phyloP scores from a whole-genome alignment of 2,329 filamentous ascomycete genomes.

The Phoma sp. region DNA sequence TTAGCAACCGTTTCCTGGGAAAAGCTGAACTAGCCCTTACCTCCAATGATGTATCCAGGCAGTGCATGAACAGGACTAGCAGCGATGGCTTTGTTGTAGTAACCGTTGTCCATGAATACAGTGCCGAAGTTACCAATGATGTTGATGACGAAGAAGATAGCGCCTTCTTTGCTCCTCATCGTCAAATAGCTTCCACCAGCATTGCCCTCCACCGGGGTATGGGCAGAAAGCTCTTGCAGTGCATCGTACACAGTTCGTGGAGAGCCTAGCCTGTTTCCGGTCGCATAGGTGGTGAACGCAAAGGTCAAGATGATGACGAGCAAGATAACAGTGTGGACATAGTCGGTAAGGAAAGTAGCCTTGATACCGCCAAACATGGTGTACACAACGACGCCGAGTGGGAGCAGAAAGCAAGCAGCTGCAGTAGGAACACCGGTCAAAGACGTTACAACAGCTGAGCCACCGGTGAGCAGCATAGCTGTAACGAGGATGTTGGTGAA shows the following conservation, averaged over 20 bases:
- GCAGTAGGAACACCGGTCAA: slow-evolving; percentile 72
- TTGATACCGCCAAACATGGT: slow-evolving; percentile 80
- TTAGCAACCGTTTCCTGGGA: slow-evolving; percentile 19
- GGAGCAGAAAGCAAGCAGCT: slow-evolving; percentile 83
- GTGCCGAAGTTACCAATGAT: slow-evolving; percentile 83
- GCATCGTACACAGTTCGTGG: slow-evolving; percentile 80
- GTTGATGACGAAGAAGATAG: slow-evolving; percentile 91
- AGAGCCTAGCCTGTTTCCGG: slow-evolving; percentile 73
- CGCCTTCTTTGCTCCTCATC: slow-evolving; percentile 80
- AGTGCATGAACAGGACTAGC: slow-evolving; percentile 84
- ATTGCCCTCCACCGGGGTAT: slow-evolving; percentile 80
- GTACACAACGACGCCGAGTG: slow-evolving; percentile 80
- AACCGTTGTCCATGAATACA: slow-evolving; percentile 83
- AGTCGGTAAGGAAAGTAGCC: slow-evolving; percentile 73
- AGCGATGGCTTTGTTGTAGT: slow-evolving; percentile 89
- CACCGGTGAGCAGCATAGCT: slow-evolving; percentile 85
- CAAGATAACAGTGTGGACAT: slow-evolving; percentile 83
- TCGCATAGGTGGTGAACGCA: slow-evolving; percentile 80
- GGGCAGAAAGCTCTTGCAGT: slow-evolving; percentile 69
- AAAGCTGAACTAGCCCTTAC: neutral
- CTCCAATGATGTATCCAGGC: slow-evolving; percentile 64
- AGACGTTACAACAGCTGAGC: slow-evolving; percentile 67
- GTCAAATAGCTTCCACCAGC: slow-evolving; percentile 82
- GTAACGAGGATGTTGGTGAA: slow-evolving; percentile 88
- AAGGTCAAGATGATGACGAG: slow-evolving; percentile 86